Conservation (phyloP, 495 filamentous ascomycete species). For the Aspergillus conjunctus region DNA sequence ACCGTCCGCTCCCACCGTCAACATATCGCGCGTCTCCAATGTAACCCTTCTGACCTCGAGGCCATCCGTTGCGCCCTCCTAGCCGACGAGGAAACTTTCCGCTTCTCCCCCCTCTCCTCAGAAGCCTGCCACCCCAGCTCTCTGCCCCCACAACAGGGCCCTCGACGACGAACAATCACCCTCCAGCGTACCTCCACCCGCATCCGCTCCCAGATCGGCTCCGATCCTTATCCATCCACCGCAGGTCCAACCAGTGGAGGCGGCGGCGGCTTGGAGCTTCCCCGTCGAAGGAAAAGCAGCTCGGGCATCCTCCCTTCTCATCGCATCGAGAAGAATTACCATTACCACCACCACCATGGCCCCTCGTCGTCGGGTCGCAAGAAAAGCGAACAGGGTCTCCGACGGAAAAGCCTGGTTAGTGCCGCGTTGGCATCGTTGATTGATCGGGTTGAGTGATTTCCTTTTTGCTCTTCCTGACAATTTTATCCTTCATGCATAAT, state of each 20-base stretch:
- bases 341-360: conserved; percentile 13
- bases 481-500: not conserved
- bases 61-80: conserved; percentile 40
- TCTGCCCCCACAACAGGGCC: conserved; percentile 40
- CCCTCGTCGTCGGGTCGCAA: conserved; percentile 35
- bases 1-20: conserved; percentile 44
- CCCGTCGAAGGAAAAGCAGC: conserved; percentile 36
- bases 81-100: conserved; percentile 25
- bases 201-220: conserved; percentile 24
- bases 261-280: conserved; percentile 8
- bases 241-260: not conserved
- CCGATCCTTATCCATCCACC: conserved; percentile 7
- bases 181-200: conserved; percentile 29
- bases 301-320: conserved; percentile 28
- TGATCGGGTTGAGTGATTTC: conserved; percentile 25
- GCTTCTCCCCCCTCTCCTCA: conserved; percentile 22
- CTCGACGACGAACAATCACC: conserved; percentile 32
- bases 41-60: conserved; percentile 40
- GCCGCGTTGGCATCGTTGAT: conserved; percentile 47
- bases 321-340: conserved; percentile 47
- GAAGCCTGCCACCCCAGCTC: conserved; percentile 51
- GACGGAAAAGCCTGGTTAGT: conserved; percentile 50
- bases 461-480: not conserved
- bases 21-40: conserved; percentile 47
- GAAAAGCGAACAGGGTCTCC: conserved; percentile 44